Conservation (phyloP, 441 rosid genomes). For the Geranium incanum region DNA sequence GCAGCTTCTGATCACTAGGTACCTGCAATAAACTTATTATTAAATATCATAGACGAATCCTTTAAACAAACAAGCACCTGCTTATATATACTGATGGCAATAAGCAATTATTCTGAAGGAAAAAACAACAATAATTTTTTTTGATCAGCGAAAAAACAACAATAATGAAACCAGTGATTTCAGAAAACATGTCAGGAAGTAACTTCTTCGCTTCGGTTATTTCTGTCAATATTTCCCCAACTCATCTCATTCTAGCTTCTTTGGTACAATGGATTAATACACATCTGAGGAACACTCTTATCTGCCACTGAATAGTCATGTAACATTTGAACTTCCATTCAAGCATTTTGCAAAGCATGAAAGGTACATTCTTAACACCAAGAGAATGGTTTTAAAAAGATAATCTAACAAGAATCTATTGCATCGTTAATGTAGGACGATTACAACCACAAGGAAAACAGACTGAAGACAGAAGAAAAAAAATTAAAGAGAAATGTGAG, state of each 20-base stretch:
- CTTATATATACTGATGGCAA: neutral
- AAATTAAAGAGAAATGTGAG: neutral
- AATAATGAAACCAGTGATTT: neutral
- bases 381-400: neutral
- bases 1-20: slow-evolving; percentile 96
- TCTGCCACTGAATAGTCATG: neutral
- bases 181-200: neutral
- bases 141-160: neutral
- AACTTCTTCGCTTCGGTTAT: neutral
- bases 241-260: slow-evolving; percentile 1
- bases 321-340: neutral
- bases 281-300: neutral
- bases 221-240: neutral
- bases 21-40: slow-evolving; percentile 67
- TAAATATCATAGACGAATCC: slow-evolving; percentile 29
- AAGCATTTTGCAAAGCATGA: neutral
- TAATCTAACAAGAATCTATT: neutral
- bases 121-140: neutral
- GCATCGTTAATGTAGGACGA: neutral
- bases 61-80: slow-evolving; percentile 2
- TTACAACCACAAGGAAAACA: neutral
- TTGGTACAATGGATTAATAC: neutral
- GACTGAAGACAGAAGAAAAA: neutral
- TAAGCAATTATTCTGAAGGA: neutral
- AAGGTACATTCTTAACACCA: too few relatives aligned